Conservation (phyloP, 805 yeast species). For the Starmerella powellii region DNA sequence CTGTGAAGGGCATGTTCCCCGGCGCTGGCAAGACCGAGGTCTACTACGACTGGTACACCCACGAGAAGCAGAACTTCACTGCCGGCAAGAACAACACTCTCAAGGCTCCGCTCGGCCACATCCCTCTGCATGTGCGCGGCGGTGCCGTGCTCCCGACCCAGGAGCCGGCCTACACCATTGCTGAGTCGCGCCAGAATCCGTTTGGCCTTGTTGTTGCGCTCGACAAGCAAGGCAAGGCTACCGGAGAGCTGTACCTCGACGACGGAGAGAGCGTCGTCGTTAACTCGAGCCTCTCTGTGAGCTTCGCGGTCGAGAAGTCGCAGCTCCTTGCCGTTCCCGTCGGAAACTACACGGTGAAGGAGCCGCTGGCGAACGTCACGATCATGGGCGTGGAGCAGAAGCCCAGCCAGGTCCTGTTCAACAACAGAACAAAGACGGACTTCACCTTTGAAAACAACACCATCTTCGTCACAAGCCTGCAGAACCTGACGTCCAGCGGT, state of each 20-base stretch:
- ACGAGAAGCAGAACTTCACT: not conserved
- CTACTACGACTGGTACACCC: constrained; percentile 5
- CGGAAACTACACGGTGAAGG: not conserved
- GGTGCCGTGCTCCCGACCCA: constrained; percentile 2
- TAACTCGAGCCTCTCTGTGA: not conserved
- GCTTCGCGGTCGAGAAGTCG: not conserved
- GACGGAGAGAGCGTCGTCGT: not conserved
- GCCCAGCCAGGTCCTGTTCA: not conserved
- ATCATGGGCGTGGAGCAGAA: not conserved
- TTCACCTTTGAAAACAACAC: not conserved
- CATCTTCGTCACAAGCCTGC: not conserved
- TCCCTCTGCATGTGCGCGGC: constrained; percentile 1
- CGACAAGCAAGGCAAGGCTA: not conserved
- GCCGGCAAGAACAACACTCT: not conserved
- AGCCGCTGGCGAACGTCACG: constrained; percentile 1
- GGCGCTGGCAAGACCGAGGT: not conserved
- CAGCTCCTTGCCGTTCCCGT: not conserved
- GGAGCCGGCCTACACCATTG: not conserved
- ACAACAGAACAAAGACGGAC: not conserved
- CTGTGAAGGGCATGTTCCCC: not conserved
- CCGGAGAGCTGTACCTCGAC: constrained; percentile 1
- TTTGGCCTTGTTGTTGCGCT: constrained; percentile 2
- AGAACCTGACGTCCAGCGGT: not conserved
- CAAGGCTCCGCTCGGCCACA: constrained; percentile 3
- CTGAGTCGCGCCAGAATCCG: constrained; percentile 2